Percentiles rank a stretch among this genome's conserved stretches.
Conservation (phyloP, 1,284 basidiomycete species). For the Cutaneotrichosporon cavernicola region DNA sequence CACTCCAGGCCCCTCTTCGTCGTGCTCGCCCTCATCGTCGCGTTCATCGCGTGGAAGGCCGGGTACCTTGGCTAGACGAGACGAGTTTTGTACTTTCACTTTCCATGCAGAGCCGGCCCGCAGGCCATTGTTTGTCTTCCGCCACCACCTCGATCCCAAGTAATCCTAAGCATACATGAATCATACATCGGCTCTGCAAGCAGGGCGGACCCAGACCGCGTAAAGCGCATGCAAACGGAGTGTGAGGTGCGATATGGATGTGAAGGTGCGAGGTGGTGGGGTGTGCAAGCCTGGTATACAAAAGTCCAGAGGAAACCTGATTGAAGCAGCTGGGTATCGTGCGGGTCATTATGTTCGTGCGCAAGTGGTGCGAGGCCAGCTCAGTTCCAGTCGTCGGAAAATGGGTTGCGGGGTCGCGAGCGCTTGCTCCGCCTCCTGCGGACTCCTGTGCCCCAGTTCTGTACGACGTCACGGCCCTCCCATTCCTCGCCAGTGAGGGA, state of each 20-base stretch:
- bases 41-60: slow-evolving; percentile 50
- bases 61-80: slow-evolving; percentile 25
- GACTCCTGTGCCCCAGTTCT: slow-evolving; percentile 22
- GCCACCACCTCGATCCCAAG: neutral
- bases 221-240: slow-evolving; percentile 2
- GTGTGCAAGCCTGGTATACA: neutral
- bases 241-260: neutral
- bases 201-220: neutral
- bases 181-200: neutral
- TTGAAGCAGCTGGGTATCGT: neutral
- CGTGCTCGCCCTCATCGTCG: slow-evolving; percentile 42
- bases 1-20: slow-evolving; percentile 35
- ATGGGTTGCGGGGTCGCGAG: neutral
- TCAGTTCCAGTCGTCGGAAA: neutral
- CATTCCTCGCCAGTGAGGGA: slow-evolving; percentile 51
- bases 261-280: neutral
- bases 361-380: neutral
- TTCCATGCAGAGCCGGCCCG: neutral
- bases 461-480: slow-evolving; percentile 32
- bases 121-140: neutral
- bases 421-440: slow-evolving; percentile 13
- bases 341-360: neutral
- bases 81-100: neutral
- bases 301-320: neutral
- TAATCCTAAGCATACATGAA: neutral